Percentiles rank a stretch among this genome's conserved stretches.
phyloP scores from a whole-genome alignment of 495 filamentous ascomycete species.

The Neurospora sp. region DNA sequence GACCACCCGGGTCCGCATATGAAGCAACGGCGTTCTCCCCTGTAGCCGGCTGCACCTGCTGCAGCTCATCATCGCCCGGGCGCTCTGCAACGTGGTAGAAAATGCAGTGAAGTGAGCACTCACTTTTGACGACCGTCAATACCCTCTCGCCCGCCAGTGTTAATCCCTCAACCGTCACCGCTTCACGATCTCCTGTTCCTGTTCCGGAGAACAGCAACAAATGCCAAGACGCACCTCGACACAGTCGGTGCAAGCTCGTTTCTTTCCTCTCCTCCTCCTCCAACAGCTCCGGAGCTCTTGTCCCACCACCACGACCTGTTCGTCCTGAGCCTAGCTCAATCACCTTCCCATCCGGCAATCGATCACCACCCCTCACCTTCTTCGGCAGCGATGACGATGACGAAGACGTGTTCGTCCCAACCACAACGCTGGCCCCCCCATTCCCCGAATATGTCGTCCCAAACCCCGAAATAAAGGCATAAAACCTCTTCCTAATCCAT shows the following conservation, averaged over 20 bases:
- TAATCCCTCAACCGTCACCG: conserved; percentile 9
- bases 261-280: conserved; percentile 2
- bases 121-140: conserved; percentile 2
- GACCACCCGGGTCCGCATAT: conserved; percentile 20
- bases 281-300: not conserved
- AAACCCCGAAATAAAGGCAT: conserved; percentile 29
- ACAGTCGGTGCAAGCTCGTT: conserved; percentile 21
- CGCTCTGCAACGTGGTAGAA: not conserved
- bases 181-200: not conserved
- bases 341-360: conserved; percentile 22
- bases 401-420: not conserved
- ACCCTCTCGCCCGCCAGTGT: conserved; percentile 7
- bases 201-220: conserved; percentile 28
- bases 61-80: not conserved
- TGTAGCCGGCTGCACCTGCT: not conserved
- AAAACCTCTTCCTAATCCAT: conserved; percentile 10
- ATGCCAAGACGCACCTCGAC: conserved; percentile 15
- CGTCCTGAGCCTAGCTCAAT: not conserved
- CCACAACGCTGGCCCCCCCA: not conserved
- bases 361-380: conserved; percentile 22
- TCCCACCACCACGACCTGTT: not conserved
- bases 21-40: not conserved
- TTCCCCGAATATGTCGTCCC: conserved; percentile 21
- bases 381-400: conserved; percentile 4
- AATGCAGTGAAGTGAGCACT: conserved; percentile 11